Evolutionary conservation across 1,284 basidiomycete genomes (phyloP), one percentile per base, ranked within the genome.

Genomic region (Leccinum brunneo-olivaceum): DNA sequence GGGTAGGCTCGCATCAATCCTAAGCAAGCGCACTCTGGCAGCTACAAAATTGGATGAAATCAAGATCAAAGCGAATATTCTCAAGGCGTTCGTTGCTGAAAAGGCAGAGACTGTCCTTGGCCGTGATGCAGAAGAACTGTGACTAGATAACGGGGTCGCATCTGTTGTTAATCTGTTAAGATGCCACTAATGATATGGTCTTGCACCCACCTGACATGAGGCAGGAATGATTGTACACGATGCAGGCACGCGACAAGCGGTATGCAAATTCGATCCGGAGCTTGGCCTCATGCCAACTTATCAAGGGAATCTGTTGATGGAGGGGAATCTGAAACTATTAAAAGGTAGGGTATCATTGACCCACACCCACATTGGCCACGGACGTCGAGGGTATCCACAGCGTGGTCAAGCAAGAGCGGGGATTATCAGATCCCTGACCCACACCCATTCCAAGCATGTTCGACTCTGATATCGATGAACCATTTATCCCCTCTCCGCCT

Each of bases 41-140:
- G 72, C 77, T 0, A 66, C 74, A 41, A 97, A 98, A 69, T 70
- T 94, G 34, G 95, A 98, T 64, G 92, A 98, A 71, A 81, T 98
- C 57, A 89, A 91, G 68, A 78, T 88, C 64, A 95, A 94, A 73
- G 75, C 77, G 41, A 98, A 98, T 69, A 79, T 96, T 53, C 78
- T 96, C 43, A 65, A 71, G 8, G 78, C 89, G 0, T 95, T 96
- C 60, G 68, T 72, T 18, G 68, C 67, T 41, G 70, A 71, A 47
- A 67, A 66, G 51, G 54, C 68, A 20, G 71, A 69, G 45, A 52
- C 58, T 41, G 47, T 52, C 34, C 7, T 62, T 27, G 53, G 56
- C 8, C 62, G 68, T 37, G 69, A 58, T 48, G 60, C 66, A 53
- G 65, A 51, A 51, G 65, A 58, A 58, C 71, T 57, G 32, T 64